Evolutionary conservation across 179 eudicot species (phyloP), one percentile per base, ranked within the genome.

Genomic region (Silene noctiflora): DNA sequence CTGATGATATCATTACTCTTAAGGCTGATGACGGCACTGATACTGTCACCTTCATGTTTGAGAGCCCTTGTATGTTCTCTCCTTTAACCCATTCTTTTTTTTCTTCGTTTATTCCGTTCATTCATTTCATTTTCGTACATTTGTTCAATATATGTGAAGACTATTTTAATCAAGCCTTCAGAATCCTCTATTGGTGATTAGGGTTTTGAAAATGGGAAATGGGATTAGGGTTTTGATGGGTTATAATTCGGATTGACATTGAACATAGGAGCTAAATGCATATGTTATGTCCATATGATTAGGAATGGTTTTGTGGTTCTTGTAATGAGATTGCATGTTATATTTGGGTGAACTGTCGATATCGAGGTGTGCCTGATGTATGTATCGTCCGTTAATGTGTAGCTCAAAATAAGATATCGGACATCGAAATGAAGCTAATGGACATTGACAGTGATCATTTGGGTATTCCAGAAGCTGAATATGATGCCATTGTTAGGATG

Each of bases 381-480:
- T 67, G 46, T 39, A 39, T 8, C 11, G 10, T n/a, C n/a, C n/a
- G 46, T 0, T 39, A 11, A 8, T 39, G 67, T 67, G 61, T 75
- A 91, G 96, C 85, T 66, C 93, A 91, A 77, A 90, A 91, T 69
- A 91, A 89, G 76, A 89, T 89, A 75, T 85, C 94, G 20, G 96
- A 89, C 63, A 88, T 91, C 73, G 94, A 91, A 87, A 91, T 91
- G 96, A 91, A 91, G 83, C 82, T 91, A 80, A 88, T 89, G 94
- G 96, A 89, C 83, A 90, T 90, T 76, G 92, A 89, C 72, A 90
- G 91, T 77, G 92, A 90, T 77, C 95, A 90, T 46, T 83, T 89
- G 76, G 96, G 96, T 6, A 89, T 91, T 16, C 93, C 94, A 13
- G 94, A 91, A 76, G 90, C 94, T 65, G 94, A 89, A 74, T 88